These are phyloP conservation scores for Exophiala sp. DNA, from an alignment of 2,329 filamentous ascomycete species.

Conservation along the genomic window DNA sequence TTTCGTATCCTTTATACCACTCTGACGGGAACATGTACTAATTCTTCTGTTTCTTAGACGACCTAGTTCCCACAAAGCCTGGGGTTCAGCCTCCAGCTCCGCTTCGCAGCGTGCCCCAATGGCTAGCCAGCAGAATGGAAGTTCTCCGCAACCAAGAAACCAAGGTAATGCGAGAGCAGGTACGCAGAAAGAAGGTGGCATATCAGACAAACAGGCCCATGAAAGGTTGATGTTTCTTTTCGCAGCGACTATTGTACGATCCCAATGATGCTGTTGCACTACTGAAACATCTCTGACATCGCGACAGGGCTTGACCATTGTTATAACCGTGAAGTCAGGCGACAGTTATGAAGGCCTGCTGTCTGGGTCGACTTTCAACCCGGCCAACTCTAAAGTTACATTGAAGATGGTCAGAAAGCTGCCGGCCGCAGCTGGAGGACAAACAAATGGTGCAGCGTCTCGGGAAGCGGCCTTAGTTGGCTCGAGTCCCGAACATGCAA, in stretches of 20 bases:
- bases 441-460: slow-evolving; percentile 43
- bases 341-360: slow-evolving; percentile 61
- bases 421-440: slow-evolving; percentile 35
- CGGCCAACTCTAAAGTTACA: slow-evolving; percentile 52
- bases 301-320: slow-evolving; percentile 52
- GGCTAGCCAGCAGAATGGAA: slow-evolving; percentile 53
- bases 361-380: slow-evolving; percentile 53
- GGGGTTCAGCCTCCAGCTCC: slow-evolving; percentile 59
- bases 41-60: slow-evolving; percentile 7
- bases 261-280: background rate
- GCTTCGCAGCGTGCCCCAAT: slow-evolving; percentile 55
- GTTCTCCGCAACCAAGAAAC: slow-evolving; percentile 42
- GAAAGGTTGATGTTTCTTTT: slow-evolving; percentile 59
- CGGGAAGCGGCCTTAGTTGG: slow-evolving; percentile 40
- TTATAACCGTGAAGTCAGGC: slow-evolving; percentile 57
- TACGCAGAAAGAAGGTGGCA: slow-evolving; percentile 47
- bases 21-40: too few relatives aligned
- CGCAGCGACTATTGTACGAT: slow-evolving; percentile 57
- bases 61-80: slow-evolving; percentile 50
- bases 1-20: too few relatives aligned
- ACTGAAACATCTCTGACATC: slow-evolving; percentile 5
- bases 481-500: slow-evolving; percentile 45
- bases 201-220: slow-evolving; percentile 56
- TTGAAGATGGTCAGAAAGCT: slow-evolving; percentile 64
- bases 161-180: slow-evolving; percentile 36